phyloP scores from a whole-genome alignment of 1,139 yeast species.

The Protomyces arabidopsidicola region DNA sequence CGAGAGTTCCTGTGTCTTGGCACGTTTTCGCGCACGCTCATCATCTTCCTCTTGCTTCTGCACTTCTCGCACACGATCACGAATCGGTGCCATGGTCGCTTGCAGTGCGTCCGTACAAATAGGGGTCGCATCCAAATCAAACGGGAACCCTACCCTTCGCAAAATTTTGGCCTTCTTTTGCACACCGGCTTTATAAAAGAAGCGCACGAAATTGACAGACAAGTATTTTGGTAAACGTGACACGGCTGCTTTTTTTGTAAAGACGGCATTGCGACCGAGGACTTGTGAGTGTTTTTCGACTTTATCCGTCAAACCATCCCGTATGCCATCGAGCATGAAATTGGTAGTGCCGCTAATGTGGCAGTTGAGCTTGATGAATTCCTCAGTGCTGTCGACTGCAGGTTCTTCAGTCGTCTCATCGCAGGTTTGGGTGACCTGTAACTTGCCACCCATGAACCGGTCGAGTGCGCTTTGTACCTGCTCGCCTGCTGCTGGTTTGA shows the following conservation, averaged over 20 bases:
- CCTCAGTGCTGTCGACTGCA: slow-evolving; percentile 48
- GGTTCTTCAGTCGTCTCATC: slow-evolving; percentile 52
- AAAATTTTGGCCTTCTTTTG: slow-evolving; percentile 86
- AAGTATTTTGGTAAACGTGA: slow-evolving; percentile 80
- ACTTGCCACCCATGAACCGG: slow-evolving; percentile 59
- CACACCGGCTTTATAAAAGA: slow-evolving; percentile 92
- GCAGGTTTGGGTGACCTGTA: slow-evolving; percentile 59
- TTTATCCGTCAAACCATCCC: slow-evolving; percentile 67
- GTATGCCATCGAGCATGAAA: slow-evolving; percentile 79
- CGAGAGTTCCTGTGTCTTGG: slow-evolving; percentile 31
- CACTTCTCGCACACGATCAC: slow-evolving; percentile 73
- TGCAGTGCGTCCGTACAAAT: slow-evolving; percentile 72
- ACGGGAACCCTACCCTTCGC: slow-evolving; percentile 91
- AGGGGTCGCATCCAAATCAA: slow-evolving; percentile 82
- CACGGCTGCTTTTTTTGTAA: slow-evolving; percentile 63
- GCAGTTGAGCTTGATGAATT: slow-evolving; percentile 71
- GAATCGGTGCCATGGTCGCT: slow-evolving; percentile 58
- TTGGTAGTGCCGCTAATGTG: slow-evolving; percentile 83
- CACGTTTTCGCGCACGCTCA: slow-evolving; percentile 67
- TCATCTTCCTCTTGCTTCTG: slow-evolving; percentile 73
- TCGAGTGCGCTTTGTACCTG: slow-evolving; percentile 43
- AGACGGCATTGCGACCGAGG: slow-evolving; percentile 65
- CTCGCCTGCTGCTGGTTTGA: slow-evolving; percentile 14
- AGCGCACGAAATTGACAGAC: slow-evolving; percentile 88
- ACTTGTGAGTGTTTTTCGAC: slow-evolving; percentile 72